Evolutionary conservation across 1,284 basidiomycete genomes (phyloP).

Genomic region (Tetrapyrgos nigripes): DNA sequence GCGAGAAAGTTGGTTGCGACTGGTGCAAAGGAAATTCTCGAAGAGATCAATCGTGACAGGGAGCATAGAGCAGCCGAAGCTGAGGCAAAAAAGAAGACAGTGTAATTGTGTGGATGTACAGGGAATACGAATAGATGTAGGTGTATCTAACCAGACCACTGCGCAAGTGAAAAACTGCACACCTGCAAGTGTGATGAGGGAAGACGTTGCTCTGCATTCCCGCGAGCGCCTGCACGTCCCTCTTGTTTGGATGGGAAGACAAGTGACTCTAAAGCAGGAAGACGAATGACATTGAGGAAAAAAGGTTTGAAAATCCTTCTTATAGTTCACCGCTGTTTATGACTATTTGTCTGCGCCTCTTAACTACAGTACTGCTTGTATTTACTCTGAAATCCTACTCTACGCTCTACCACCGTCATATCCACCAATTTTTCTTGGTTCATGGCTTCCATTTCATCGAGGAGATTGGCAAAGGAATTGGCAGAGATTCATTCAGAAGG

Average conservation of each 20-base stretch:
- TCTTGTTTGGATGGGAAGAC: slow-evolving; percentile 48
- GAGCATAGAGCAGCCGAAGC: slow-evolving; percentile 58
- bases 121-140: slow-evolving; percentile 18
- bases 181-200: slow-evolving; percentile 32
- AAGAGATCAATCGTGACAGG: slow-evolving; percentile 78
- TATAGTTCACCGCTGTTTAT: slow-evolving; percentile 2
- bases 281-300: slow-evolving; percentile 43
- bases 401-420: no score
- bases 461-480: slow-evolving; percentile 77
- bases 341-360: slow-evolving; percentile 19
- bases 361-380: no score
- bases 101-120: slow-evolving; percentile 1
- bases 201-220: slow-evolving; percentile 56
- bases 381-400: no score
- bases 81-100: slow-evolving; percentile 22
- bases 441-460: slow-evolving; percentile 70
- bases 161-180: slow-evolving; percentile 26
- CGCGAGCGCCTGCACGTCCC: slow-evolving; percentile 68
- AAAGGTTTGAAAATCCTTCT: slow-evolving; percentile 9
- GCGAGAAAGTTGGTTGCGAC: slow-evolving; percentile 67
- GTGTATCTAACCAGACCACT: slow-evolving; percentile 40
- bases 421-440: neutral
- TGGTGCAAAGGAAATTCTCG: slow-evolving; percentile 81
- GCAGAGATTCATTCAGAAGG: slow-evolving; percentile 72
- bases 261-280: slow-evolving; percentile 72